Base-by-base conservation (phyloP, 2,329 filamentous ascomycete genomes). In the Venturia aucupariae region DNA sequence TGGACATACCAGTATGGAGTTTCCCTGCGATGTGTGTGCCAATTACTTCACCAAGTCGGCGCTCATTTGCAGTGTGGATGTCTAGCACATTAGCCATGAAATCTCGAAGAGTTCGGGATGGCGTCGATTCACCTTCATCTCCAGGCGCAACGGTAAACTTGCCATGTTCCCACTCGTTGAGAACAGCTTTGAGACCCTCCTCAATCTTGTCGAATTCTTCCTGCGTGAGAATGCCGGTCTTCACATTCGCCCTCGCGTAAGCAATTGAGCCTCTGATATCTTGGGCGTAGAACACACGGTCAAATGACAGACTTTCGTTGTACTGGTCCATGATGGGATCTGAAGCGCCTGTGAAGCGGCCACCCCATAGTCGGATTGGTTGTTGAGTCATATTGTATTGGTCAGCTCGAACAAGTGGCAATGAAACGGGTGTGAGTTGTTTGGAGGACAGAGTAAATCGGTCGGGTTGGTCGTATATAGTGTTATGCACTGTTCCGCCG, bases 281-380 rank as follows among this genome's bases (percentile, higher is more conserved):
- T 74, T 94, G 84, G 66, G 86, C 85, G 79, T 90, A 90, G 70
- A 96, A 86, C 63, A 82, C 81, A 68, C 86, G 85, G 76, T 96
- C 91, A 76, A 89, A 92, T 73, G 84, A 85, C 69, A 96, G 88
- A 63, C 84, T 88, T 71, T 87, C 86, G 75, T 96, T 96, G 81
- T 93, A 96, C 69, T 88, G 82, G 67, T 86, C 82, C 90, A 96
- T 96, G 62, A 95, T 83, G 63, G 90, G 90, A 77, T 95, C 90
- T 69, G 54, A 32, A 64, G 63, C 70, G 82, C 81, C 82, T 68
- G 83, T 86, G 72, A 86, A 86, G 67, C 84, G 79, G 68, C 83
- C 83, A 69, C 83, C 83, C 83, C 83, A 85, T 65, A 85, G 80
- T 62, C 51, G 51, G 17, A 57, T 35, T 35, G 51, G 51, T 30